Evolutionary conservation across 1,139 yeast genomes (phyloP), one percentile per base, ranked within the genome.

Genomic region (Eremothecium cymbalariae): DNA sequence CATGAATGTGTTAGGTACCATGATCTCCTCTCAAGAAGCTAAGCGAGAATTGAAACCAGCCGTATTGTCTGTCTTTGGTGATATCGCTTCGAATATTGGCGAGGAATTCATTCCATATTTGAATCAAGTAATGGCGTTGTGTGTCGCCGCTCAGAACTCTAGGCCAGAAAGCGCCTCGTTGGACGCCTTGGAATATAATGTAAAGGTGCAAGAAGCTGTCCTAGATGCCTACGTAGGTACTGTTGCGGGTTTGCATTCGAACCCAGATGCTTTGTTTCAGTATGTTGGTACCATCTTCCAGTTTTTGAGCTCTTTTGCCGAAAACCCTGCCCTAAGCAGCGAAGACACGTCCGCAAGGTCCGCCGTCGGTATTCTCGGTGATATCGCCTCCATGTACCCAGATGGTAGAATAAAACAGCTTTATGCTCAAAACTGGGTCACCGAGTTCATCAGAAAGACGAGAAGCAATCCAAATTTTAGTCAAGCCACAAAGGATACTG

Each of bases 211-310:
- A 48, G 96, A 86, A 61, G 70, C 97, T 6, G 88, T 88, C 9
- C 69, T 90, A 51, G 97, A 90, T 59, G 88, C 96, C 31, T 90
- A 85, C 58, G 95, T 88, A 27, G 98, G 98, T 42, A 78, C 90
- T 38, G 86, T 88, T 39, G 88, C 94, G 28, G 97, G 97, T 8
- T 63, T 85, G 48, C 74, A 75, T 38, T 78, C 72, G 35, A 61
- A 66, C 21, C 85, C 96, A n/a, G 72, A 72, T 34, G 70, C 72
- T 17, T 62, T 90, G 35, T 67, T 60, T 44, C 81, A 79, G 29
- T 82, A 72, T 55, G 71, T 83, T 33, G 73, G 74, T 18, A 72
- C 77, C 31, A 77, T 88, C 31, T 80, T 86, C 62, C 72, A 67
- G 41, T 81, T 86, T 52, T 62, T 90, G 49, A 67, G 74, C 44